A percentile compares a stretch with the other conserved stretches of the same genome.
Evolutionary conservation across 495 filamentous ascomycete genomes (phyloP).

Genomic region (Monascus purpureus): DNA sequence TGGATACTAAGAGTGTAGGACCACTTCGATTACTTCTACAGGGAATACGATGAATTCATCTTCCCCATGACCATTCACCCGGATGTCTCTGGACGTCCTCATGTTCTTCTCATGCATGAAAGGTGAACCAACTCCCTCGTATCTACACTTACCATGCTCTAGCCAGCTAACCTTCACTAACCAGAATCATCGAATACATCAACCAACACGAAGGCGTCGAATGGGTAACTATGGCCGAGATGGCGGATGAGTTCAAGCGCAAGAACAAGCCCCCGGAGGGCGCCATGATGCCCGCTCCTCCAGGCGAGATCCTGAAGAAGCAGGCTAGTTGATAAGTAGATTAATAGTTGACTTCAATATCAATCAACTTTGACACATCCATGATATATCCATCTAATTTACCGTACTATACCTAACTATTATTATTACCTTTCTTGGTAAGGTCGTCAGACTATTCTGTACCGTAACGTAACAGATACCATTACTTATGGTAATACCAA

Average conservation of each 20-base stretch:
- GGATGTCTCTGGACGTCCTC: constrained; percentile 51
- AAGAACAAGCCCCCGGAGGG: constrained; percentile 52
- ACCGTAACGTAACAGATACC: too few species aligned
- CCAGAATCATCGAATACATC: constrained; percentile 54
- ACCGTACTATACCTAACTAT: too few species aligned
- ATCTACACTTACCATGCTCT: not conserved
- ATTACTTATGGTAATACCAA: too few species aligned
- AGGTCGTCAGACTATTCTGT: too few species aligned
- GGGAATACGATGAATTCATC: constrained; percentile 55
- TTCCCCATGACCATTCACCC: constrained; percentile 62
- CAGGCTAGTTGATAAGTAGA: too few species aligned
- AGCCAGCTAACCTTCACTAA: constrained; percentile 1
- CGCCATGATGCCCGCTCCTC: constrained; percentile 58
- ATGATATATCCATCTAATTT: too few species aligned
- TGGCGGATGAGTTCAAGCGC: constrained; percentile 54
- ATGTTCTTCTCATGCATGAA: constrained; percentile 56
- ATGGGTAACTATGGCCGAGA: constrained; percentile 60
- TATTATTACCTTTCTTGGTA: too few species aligned
- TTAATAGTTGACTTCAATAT: too few species aligned
- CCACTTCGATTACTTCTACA: constrained; percentile 58
- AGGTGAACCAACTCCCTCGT: constrained; percentile 8
- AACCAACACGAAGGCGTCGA: constrained; percentile 62
- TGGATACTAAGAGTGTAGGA: too few species aligned
- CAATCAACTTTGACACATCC: too few species aligned
- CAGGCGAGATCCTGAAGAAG: too few species aligned